Base-by-base conservation (phyloP, 805 yeast genomes). In the Metschnikowia corniflorae region DNA sequence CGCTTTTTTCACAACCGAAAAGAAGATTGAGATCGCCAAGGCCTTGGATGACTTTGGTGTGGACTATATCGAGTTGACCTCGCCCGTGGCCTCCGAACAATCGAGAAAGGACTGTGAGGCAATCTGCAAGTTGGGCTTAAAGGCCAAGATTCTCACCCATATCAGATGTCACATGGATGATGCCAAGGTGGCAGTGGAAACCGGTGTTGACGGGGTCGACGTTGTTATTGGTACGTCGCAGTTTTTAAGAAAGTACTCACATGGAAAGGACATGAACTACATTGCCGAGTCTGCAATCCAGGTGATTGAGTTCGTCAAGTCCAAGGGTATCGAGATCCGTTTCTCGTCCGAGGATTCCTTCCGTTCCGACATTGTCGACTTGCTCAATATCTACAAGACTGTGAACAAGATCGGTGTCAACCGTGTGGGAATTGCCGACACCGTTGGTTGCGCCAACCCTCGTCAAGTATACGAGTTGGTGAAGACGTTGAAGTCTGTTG, bases 371-470 rank as follows among this genome's bases (percentile, higher is more conserved):
- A 71, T 75, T 42, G 80, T 75, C 26, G 81, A 75, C 54, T 69
- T 75, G 54, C 65, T 75, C 40, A 75, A 75, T 53, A 75, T 75
- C 38, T 75, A 75, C 61, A 70, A 73, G 53, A 73, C 79, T n/a
- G 80, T 75, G 37, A 78, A 73, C 57, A 75, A 75, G 56, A 73
- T 75, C 35, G 81, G 81, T 38, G 81, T 75, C 23, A 70, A 75
- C 58, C 68, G 81, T 65, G 77, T 75, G 34, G 81, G 81, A 59
- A 75, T 75, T 56, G 80, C 81, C 33, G 81, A 75, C 58, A 75
- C 81, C 30, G 79, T 75, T 40, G 81, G 81, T 39, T 75, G 81
- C 55, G 81, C 80, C 36, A 74, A 75, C 58, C 79, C 80, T 46
- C 70, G 80, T 66, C 81, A 75, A 55, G 80, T 75, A 28, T 75